A percentile compares a stretch with the other conserved stretches of the same genome.
Evolutionary conservation across 257 asterid species (phyloP).

Genomic region (Fraxinus excelsior): DNA sequence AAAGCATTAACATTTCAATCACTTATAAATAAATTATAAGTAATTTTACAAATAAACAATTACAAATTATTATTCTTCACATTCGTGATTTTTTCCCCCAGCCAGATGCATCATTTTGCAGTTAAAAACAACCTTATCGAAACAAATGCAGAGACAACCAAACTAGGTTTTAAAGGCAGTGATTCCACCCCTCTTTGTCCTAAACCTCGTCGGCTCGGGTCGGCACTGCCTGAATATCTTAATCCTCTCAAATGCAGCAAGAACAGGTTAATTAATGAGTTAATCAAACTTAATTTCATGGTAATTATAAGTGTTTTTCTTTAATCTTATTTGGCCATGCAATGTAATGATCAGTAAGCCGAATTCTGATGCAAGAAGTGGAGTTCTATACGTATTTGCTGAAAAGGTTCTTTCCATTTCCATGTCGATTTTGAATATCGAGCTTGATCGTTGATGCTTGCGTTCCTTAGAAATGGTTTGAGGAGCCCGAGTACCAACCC

Average conservation of each 20-base stretch:
- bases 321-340: background rate
- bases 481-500: background rate
- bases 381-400: constrained; percentile 39
- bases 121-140: constrained; percentile 39
- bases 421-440: background rate
- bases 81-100: constrained; percentile 21
- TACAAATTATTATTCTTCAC: background rate
- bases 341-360: constrained; percentile 30
- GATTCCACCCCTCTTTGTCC: constrained; percentile 54
- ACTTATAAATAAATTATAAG: background rate
- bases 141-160: constrained; percentile 29
- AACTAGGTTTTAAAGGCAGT: constrained; percentile 26
- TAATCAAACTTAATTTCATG: background rate
- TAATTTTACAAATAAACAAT: background rate
- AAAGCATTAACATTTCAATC: constrained; percentile 14
- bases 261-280: constrained; percentile 33
- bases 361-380: constrained; percentile 48
- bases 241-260: constrained; percentile 37
- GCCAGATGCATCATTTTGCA: constrained; percentile 49
- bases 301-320: background rate
- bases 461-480: background rate
- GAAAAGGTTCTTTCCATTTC: constrained; percentile 43
- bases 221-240: constrained; percentile 51
- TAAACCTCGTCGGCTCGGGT: constrained; percentile 56
- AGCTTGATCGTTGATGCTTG: background rate